Conservation (phyloP, 176 grass and related monocot genomes). For the Thalia dealbata region DNA sequence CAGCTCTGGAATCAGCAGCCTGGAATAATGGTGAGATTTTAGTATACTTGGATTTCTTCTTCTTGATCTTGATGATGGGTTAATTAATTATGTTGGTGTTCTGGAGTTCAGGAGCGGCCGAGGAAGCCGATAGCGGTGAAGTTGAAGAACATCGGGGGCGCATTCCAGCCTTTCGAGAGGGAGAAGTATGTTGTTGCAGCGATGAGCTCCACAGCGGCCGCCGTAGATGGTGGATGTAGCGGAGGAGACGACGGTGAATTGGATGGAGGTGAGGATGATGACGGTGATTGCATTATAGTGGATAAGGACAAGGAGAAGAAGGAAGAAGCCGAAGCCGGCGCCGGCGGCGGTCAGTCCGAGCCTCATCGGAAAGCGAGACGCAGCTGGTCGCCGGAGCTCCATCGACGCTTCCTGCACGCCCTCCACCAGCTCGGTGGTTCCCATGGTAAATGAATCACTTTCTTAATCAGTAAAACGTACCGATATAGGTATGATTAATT, state of each 20-base stretch:
- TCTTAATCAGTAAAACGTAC: too few relatives aligned
- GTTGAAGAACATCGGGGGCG: conserved; percentile 32
- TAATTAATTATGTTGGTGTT: neutral
- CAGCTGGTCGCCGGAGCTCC: conserved; percentile 88
- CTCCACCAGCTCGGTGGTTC: conserved; percentile 75
- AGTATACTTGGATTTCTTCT: neutral
- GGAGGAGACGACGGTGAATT: conserved; percentile 10
- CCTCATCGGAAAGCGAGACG: conserved; percentile 50
- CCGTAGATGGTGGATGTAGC: neutral
- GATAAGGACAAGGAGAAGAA: conserved; percentile 29
- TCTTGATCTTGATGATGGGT: neutral
- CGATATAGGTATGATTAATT: too few relatives aligned
- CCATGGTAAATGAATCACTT: conserved; percentile 54
- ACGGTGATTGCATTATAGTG: neutral
- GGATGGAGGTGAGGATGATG: conserved; percentile 7
- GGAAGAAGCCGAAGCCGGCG: too few relatives aligned
- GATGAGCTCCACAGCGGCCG: conserved; percentile 19
- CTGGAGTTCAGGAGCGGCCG: conserved; percentile 28
- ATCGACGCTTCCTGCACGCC: conserved; percentile 59
- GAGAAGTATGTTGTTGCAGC: conserved; percentile 30
- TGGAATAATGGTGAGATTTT: neutral
- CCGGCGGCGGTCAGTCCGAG: conserved; percentile 21
- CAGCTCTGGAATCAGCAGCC: conserved; percentile 57
- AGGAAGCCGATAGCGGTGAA: conserved; percentile 56
- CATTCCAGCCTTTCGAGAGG: conserved; percentile 77